phyloP scores from a whole-genome alignment of 1,139 yeast genomes.

The Scheffersomyces lignicola region DNA sequence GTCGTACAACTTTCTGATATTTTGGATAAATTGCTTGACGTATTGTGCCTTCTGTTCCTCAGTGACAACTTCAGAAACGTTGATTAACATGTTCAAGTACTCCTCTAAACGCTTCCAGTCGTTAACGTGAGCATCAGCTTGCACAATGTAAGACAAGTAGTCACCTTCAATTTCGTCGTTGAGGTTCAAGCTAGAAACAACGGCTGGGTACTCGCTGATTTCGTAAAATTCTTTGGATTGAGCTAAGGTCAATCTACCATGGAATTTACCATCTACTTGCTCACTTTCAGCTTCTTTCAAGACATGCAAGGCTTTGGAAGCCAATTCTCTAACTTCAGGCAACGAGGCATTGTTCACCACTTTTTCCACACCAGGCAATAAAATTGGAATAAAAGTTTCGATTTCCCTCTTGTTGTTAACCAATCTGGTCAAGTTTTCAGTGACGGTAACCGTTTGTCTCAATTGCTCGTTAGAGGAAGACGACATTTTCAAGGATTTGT shows the following conservation, averaged over 20 bases:
- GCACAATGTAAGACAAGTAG: conserved; percentile 58
- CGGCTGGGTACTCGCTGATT: conserved; percentile 26
- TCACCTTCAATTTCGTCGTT: conserved; percentile 36
- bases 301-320: conserved; percentile 79
- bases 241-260: conserved; percentile 64
- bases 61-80: conserved; percentile 24
- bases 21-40: conserved; percentile 47
- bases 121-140: conserved; percentile 80
- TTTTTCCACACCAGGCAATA: conserved; percentile 86
- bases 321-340: conserved; percentile 96
- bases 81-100: conserved; percentile 50
- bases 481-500: conserved; percentile 83
- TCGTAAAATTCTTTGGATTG: conserved; percentile 53
- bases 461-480: conserved; percentile 93
- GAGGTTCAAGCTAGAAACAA: conserved; percentile 24
- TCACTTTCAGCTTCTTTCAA: conserved; percentile 78
- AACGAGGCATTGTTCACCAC: conserved; percentile 88
- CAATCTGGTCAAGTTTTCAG: conserved; percentile 92
- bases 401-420: conserved; percentile 94
- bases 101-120: conserved; percentile 80
- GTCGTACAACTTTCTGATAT: conserved; percentile 65
- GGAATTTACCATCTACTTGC: conserved; percentile 67
- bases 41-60: conserved; percentile 41
- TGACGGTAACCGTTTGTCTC: conserved; percentile 94
- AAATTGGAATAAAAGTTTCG: conserved; percentile 79